Base-by-base conservation (phyloP, 306 rosid genomes). In the Acacia crassicarpa region DNA sequence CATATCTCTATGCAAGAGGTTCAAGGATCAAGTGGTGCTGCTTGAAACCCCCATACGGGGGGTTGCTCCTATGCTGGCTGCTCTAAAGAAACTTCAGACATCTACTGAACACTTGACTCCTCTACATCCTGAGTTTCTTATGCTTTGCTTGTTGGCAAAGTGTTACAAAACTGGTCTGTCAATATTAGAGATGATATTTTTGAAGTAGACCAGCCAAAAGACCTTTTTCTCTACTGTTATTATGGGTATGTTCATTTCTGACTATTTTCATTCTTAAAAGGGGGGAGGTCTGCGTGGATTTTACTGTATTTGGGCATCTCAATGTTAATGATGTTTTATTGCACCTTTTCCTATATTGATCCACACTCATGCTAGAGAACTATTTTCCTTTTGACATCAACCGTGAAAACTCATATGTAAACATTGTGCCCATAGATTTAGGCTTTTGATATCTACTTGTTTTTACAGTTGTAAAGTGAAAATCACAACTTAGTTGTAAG, bases 171-270 rank as follows among this genome's bases (percentile, higher is more conserved):
- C 91, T 56, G 99, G 97, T 77, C 49, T 88, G n/a, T 86, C 99
- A 58, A 66, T 92, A 83, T 84, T 95, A 87, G 90, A 88, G 23
- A 92, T 67, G 92, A 91, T 79, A 73, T 93, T 78, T 89, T 85
- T 13, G 97, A 92, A 88, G 91, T 95, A 49, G 97, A 93, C 86
- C 99, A 93, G 66, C 97, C 99, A 2, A 91, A 88, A 72, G 97
- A 93, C 84, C 91, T 95, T 78, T 92, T 91, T 80, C 99, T 95
- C 74, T 95, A 92, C 81, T 89, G 94, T 86, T 95, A 95, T 89
- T 95, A 95, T 12, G 99, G 99, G 99, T 95, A 46, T 11, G 94
- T 76, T 83, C 73, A 78, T 44, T 44, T 25, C 17, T 8, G 16
- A 23, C 13, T 32, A 8, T 22, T 71, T 71, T 3, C 4, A 71